Conservation (phyloP, 306 rosid species). For the Dalbergia cochinchinensis region DNA sequence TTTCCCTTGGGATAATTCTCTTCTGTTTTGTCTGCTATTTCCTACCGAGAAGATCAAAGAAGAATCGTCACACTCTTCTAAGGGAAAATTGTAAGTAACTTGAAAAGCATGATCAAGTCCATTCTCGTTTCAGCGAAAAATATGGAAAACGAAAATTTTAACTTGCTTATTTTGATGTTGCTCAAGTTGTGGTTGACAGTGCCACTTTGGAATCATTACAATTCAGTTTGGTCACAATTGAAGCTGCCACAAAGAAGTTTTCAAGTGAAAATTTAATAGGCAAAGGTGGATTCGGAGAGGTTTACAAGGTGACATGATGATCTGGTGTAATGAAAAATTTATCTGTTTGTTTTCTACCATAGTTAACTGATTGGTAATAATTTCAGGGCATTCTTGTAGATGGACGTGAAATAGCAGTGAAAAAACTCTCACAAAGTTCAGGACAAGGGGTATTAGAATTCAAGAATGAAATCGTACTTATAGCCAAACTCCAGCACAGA, state of each 20-base stretch:
- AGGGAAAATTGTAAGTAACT: too few species aligned
- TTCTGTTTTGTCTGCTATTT: too few species aligned
- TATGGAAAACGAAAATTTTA: too few species aligned
- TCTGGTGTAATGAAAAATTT: not conserved
- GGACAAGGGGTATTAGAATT: constrained; percentile 45
- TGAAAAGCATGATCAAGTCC: too few species aligned
- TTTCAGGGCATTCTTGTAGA: constrained; percentile 34
- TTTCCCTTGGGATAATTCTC: too few species aligned
- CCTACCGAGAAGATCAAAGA: too few species aligned
- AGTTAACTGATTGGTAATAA: not conserved
- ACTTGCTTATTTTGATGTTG: too few species aligned
- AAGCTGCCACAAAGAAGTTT: constrained; percentile 60
- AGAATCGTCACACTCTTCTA: too few species aligned
- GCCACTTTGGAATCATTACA: constrained; percentile 51
- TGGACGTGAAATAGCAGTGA: constrained; percentile 44
- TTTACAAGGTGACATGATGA: constrained; percentile 55
- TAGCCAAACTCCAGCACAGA: constrained; percentile 51
- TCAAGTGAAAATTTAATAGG: constrained; percentile 51
- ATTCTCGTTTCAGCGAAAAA: too few species aligned
- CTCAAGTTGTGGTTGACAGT: constrained; percentile 34
- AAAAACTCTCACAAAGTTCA: constrained; percentile 43
- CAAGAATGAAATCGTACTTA: constrained; percentile 43
- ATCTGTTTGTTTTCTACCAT: not conserved
- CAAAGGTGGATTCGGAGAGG: constrained; percentile 66
- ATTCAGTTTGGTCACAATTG: constrained; percentile 48